phyloP scores from a whole-genome alignment of 371 early-diverging fungal genomes.

The Apophysomyces elegans region DNA sequence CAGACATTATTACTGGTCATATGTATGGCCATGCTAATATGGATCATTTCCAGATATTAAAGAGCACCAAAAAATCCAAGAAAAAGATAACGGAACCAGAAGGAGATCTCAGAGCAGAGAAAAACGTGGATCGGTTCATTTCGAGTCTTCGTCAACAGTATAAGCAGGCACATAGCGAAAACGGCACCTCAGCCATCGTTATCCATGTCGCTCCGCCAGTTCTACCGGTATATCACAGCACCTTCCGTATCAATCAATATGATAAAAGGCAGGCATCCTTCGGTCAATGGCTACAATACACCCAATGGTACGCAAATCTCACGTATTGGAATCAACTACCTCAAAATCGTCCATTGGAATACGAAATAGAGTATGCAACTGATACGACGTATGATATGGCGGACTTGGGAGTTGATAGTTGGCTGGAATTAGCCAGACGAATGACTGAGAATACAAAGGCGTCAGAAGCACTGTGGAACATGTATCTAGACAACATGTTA shows the following conservation, averaged over 20 bases:
- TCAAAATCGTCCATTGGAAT: conserved; percentile 4
- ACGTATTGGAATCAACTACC: conserved; percentile 28
- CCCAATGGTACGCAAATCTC: conserved; percentile 33
- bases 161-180: conserved; percentile 4
- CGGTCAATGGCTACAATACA: conserved; percentile 34
- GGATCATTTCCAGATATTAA: conserved; percentile 59
- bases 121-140: conserved; percentile 18
- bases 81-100: background rate
- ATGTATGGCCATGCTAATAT: conserved; percentile 80
- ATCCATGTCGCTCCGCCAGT: conserved; percentile 68
- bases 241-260: conserved; percentile 67
- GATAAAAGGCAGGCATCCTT: conserved; percentile 18
- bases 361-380: conserved; percentile 58
- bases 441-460: conserved; percentile 23
- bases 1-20: conserved; percentile 67
- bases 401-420: conserved; percentile 53
- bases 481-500: conserved; percentile 31
- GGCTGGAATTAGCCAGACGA: conserved; percentile 44
- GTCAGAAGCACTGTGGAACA: conserved; percentile 27
- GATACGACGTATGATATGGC: conserved; percentile 54
- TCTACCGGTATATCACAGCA: conserved; percentile 71
- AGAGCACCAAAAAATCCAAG: background rate
- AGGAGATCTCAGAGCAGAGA: background rate
- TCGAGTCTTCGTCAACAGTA: conserved; percentile 24
- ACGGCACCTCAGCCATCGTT: conserved; percentile 37